Evolutionary conservation across 2,329 filamentous ascomycete species (phyloP).

Genomic region (Leptographium procerum): DNA sequence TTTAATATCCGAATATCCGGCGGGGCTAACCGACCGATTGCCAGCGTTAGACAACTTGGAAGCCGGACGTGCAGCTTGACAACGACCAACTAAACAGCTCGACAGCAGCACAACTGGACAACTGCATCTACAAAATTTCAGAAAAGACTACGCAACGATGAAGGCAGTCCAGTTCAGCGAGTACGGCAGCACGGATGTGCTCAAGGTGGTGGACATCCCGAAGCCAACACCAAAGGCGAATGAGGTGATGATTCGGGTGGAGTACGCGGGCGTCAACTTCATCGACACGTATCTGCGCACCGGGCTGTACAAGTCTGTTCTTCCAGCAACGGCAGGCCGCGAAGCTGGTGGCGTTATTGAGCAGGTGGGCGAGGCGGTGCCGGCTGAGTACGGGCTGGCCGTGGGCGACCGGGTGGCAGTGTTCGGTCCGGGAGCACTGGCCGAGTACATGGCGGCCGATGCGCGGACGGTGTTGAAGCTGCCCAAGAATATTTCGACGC

Average conservation of each 20-base stretch:
- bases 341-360: slow-evolving; percentile 13
- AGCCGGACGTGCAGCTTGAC: not conserved
- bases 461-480: slow-evolving; percentile 49
- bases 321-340: slow-evolving; percentile 10
- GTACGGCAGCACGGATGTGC: slow-evolving; percentile 59
- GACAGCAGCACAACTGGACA: not conserved
- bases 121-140: not conserved
- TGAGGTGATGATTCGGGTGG: slow-evolving; percentile 69
- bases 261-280: slow-evolving; percentile 70
- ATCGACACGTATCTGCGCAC: slow-evolving; percentile 55
- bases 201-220: slow-evolving; percentile 56
- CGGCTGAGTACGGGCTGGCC: slow-evolving; percentile 5
- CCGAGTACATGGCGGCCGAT: slow-evolving; percentile 43
- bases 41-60: not conserved
- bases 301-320: slow-evolving; percentile 8
- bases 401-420: slow-evolving; percentile 52
- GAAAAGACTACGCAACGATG: slow-evolving; percentile 34
- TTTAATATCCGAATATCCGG: not conserved
- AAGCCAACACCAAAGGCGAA: slow-evolving; percentile 54
- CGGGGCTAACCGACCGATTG: not conserved
- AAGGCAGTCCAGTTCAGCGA: slow-evolving; percentile 60
- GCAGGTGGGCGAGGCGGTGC: slow-evolving; percentile 9
- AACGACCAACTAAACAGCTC: not conserved
- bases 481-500: slow-evolving; percentile 48
- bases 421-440: slow-evolving; percentile 43